Evolutionary conservation across 352 stramenopile genomes (phyloP).

Genomic region (Blastocystis sp.): DNA sequence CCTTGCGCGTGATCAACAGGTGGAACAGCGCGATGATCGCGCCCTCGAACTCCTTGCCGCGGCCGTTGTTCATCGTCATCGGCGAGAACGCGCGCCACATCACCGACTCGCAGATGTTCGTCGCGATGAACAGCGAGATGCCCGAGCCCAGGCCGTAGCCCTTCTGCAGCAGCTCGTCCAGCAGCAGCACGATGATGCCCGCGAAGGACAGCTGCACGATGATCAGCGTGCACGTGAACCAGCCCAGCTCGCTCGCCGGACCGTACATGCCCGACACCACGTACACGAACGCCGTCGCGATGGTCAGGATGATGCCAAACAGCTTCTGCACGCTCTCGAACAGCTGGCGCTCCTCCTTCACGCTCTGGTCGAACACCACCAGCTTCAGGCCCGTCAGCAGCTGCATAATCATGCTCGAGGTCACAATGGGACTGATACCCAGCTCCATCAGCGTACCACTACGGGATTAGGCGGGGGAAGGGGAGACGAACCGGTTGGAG

Average conservation of each 20-base stretch:
- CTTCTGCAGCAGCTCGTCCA: slow-evolving; percentile 99
- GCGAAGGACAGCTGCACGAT: slow-evolving; percentile 96
- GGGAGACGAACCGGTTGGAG: slow-evolving; percentile 82
- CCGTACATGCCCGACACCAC: slow-evolving; percentile 98
- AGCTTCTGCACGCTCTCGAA: slow-evolving; percentile 98
- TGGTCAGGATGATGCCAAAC: slow-evolving; percentile 97
- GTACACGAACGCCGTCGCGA: slow-evolving; percentile 96
- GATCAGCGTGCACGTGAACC: slow-evolving; percentile 96
- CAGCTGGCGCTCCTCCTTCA: slow-evolving; percentile 95
- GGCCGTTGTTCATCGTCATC: slow-evolving; percentile 97
- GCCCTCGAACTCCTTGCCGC: slow-evolving; percentile 97
- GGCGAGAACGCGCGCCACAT: slow-evolving; percentile 98
- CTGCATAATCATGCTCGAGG: slow-evolving; percentile 97
- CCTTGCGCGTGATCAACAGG: slow-evolving; percentile 91
- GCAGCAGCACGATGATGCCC: slow-evolving; percentile 95
- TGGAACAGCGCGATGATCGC: slow-evolving; percentile 98
- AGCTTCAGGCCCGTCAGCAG: slow-evolving; percentile 92
- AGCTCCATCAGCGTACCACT: slow-evolving; percentile 94
- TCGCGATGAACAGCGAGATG: slow-evolving; percentile 99
- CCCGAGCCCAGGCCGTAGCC: slow-evolving; percentile 95
- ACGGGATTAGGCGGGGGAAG: not conserved
- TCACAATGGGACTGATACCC: slow-evolving; percentile 97
- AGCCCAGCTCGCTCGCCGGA: slow-evolving; percentile 91
- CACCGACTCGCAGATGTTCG: slow-evolving; percentile 99
- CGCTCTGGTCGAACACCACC: slow-evolving; percentile 96